Evolutionary conservation across 306 rosid species (phyloP), one percentile per base, ranked within the genome.

Genomic region (Castanea sativa): DNA sequence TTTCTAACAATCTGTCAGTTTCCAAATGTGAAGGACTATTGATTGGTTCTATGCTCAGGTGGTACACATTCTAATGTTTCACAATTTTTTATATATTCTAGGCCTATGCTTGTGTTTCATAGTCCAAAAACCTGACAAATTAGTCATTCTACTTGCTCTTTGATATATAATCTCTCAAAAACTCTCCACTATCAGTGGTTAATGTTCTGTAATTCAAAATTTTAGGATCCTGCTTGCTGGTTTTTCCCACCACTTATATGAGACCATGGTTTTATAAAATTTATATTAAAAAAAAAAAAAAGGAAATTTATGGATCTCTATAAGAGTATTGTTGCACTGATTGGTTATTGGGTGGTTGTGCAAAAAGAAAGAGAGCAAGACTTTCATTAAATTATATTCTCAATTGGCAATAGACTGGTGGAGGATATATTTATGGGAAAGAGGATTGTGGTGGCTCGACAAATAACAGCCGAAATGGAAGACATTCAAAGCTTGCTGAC

Each of bases 1-100:
- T 41, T 41, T 8, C 12, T 41, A 41, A 41, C 45, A 41, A 41
- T 41, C 8, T 41, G 45, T 41, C 45, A 41, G 11, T 41, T 41
- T 41, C 11, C 12, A 41, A 41, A 7, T 41, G 45, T 41, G 12
- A 8, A 41, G 45, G 45, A 41, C 45, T 41, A 41, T 41, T 6
- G 43, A 41, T 41, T 41, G 45, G 12, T 41, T 8, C 45, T 41
- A 25, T 25, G 27, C 27, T 25, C 27, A 41, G 45, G 45, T 41
- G 2, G 45, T 67, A 63, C 18, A 69, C 60, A 70, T 73, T 77
- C 38, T 56, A 58, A 41, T 71, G 72, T 55, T 74, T 53, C 49
- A 4, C 25, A 33, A 67, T 7, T 18, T 18, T 32, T 8, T 41
- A 33, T 32, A 32, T 23, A 16, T 33, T 5, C 71, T 8, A 30